Evolutionary conservation across 2,329 filamentous ascomycete genomes (phyloP), one percentile per base, ranked within the genome.

Genomic region (Penicillium sp.): DNA sequence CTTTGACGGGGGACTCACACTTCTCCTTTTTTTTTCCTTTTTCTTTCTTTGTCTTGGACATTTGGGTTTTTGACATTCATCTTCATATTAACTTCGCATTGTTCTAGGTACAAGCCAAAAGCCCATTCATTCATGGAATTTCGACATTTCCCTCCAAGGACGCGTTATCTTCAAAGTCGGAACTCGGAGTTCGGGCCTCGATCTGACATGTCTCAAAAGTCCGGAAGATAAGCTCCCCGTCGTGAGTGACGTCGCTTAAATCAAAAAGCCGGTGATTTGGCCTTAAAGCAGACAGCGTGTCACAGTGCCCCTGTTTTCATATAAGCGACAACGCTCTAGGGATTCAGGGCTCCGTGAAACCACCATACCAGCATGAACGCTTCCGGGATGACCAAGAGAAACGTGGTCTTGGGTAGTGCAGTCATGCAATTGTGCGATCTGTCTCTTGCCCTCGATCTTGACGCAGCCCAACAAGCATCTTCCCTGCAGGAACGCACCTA

Each of bases 141-240:
- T 19, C 34, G 1, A 19, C 33, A 19, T 19, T 35, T 34, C n/a
- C 9, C n/a, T 12, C 17, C 3, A 10, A 37, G 19, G 8, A 39
- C 8, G 26, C 22, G 31, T 38, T 33, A 42, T 42, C 21, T 41
- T 3, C 7, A 44, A 9, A 6, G 4, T 31, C 48, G 48, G 48
- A 46, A 15, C 31, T 50, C 48, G 48, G 48, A 46, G 29, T 28
- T 41, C 31, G 29, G 45, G 9, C 28, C 28, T 49, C 34, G 7
- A 32, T 12, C 28, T 32, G 43, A 47, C 44, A 21, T 15, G 33
- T 39, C 45, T 9, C 15, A 15, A 35, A 34, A 28, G 21, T 19
- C 10, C 35, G 9, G 21, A 35, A 28, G 29, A 48, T 42, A 28
- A 43, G 17, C 32, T 35, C 38, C 21, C 12, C 10, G 31, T 28